Conservation (phyloP, 2,329 filamentous ascomycete genomes). For the Coniochaeta sp. region DNA sequence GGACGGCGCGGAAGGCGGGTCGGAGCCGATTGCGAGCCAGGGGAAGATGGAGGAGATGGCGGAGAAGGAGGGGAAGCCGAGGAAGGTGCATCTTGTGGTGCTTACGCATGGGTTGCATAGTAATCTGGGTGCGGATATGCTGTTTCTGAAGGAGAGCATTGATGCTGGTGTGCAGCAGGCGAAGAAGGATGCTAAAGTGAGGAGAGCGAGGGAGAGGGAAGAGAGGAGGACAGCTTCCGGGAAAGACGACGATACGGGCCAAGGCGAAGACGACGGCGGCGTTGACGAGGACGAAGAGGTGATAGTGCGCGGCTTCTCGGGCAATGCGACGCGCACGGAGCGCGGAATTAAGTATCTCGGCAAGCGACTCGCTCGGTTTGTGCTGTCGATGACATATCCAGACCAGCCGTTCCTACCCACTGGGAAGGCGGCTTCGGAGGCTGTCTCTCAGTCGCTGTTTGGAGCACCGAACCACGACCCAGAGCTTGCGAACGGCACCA, state of each 20-base stretch:
- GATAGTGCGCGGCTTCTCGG: conserved; percentile 81
- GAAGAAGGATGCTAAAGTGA: conserved; percentile 58
- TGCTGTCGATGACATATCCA: conserved; percentile 84
- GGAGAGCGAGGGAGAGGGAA: conserved; percentile 45
- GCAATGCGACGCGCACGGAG: conserved; percentile 87
- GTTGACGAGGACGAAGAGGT: conserved; percentile 73
- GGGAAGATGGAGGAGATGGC: conserved; percentile 3
- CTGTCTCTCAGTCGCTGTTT: conserved; percentile 28
- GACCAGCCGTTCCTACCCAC: conserved; percentile 81
- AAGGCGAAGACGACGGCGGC: conserved; percentile 20
- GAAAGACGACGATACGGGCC: conserved; percentile 6
- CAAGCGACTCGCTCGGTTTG: conserved; percentile 86
- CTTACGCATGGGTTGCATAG: conserved; percentile 93
- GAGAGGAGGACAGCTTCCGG: conserved; percentile 16
- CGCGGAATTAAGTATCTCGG: conserved; percentile 95
- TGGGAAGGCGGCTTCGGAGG: conserved; percentile 40
- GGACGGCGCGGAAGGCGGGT: conserved; percentile 16
- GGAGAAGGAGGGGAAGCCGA: conserved; percentile 41
- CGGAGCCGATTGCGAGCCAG: background rate
- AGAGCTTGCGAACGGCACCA: conserved; percentile 31
- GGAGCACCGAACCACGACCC: conserved; percentile 17
- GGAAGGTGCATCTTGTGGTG: conserved; percentile 84
- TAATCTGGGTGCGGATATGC: conserved; percentile 92
- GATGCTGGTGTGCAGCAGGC: conserved; percentile 74
- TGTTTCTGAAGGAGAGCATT: conserved; percentile 95